phyloP scores from a whole-genome alignment of 352 stramenopile genomes.

The Globisporangium megalacanthum region DNA sequence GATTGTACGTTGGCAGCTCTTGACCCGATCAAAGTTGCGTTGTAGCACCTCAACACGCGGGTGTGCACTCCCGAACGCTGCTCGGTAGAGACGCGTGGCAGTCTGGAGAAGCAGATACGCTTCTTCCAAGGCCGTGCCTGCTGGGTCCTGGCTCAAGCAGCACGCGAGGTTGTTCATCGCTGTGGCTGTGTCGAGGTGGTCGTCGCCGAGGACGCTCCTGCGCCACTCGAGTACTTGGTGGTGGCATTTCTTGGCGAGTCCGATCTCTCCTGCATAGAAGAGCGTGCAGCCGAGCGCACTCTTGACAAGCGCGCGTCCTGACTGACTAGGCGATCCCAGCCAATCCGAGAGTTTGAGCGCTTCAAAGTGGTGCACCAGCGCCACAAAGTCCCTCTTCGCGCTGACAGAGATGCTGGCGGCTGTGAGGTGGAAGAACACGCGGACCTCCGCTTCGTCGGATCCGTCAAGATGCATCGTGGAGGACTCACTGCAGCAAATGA shows the following conservation, averaged over 20 bases:
- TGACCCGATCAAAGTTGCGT: slow-evolving; percentile 44
- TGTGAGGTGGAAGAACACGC: slow-evolving; percentile 49
- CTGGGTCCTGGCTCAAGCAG: slow-evolving; percentile 42
- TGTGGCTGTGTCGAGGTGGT: slow-evolving; percentile 57
- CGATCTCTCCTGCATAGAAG: slow-evolving; percentile 48
- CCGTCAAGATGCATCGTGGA: background rate
- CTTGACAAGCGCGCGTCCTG: slow-evolving; percentile 29
- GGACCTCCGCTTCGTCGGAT: slow-evolving; percentile 26
- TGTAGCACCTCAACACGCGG: slow-evolving; percentile 36
- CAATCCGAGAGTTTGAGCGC: slow-evolving; percentile 34
- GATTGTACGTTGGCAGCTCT: slow-evolving; percentile 29
- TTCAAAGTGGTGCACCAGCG: slow-evolving; percentile 42
- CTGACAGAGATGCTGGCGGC: slow-evolving; percentile 55
- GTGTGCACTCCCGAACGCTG: slow-evolving; percentile 36
- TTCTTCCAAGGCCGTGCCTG: slow-evolving; percentile 30
- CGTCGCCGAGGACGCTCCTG: slow-evolving; percentile 20
- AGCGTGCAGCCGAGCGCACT: slow-evolving; percentile 51
- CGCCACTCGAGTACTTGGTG: slow-evolving; percentile 41
- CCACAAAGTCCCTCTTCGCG: slow-evolving; percentile 37
- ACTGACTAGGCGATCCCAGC: slow-evolving; percentile 22
- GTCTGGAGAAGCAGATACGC: slow-evolving; percentile 58
- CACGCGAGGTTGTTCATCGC: slow-evolving; percentile 74
- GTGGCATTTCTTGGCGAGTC: slow-evolving; percentile 47
- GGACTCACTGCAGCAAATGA: background rate
- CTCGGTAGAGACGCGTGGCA: slow-evolving; percentile 35